phyloP scores from a whole-genome alignment of 1,139 yeast genomes.

The Komagataea norvegica region DNA sequence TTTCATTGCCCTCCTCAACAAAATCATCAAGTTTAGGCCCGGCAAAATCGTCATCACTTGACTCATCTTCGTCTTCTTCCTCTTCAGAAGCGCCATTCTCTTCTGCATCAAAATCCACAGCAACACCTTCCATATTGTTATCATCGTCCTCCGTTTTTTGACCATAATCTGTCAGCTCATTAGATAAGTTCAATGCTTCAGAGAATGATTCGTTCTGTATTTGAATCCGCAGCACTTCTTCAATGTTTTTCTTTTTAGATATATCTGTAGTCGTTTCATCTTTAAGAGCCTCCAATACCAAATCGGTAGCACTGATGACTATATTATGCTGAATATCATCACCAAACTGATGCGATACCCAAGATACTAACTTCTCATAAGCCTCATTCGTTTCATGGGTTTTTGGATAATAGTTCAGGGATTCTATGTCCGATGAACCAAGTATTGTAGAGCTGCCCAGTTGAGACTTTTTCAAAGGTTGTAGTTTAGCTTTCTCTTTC shows the following conservation, averaged over 20 bases:
- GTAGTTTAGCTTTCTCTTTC: conserved; percentile 13
- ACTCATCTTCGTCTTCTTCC: conserved; percentile 27
- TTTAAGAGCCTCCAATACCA: conserved; percentile 56
- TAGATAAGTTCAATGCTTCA: conserved; percentile 46
- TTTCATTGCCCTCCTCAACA: conserved; percentile 28
- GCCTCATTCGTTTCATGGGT: conserved; percentile 39
- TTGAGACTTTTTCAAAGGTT: conserved; percentile 5
- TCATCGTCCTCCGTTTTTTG: conserved; percentile 29
- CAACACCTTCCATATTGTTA: conserved; percentile 43
- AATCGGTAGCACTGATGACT: conserved; percentile 56
- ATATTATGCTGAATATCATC: conserved; percentile 55
- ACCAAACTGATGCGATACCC: conserved; percentile 46
- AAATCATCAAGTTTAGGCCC: conserved; percentile 28
- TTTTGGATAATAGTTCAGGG: conserved; percentile 48
- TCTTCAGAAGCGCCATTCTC: conserved; percentile 32
- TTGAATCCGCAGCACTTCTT: conserved; percentile 43
- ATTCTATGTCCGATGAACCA: conserved; percentile 33
- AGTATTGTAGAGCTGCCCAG: conserved; percentile 28
- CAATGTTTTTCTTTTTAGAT: conserved; percentile 36
- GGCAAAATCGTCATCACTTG: conserved; percentile 20
- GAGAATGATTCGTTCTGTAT: conserved; percentile 48
- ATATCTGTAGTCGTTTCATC: conserved; percentile 41
- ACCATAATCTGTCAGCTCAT: conserved; percentile 52
- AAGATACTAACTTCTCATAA: conserved; percentile 43
- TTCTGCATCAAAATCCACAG: conserved; percentile 32